Conservation (phyloP, 1,284 basidiomycete genomes). For the Sanghuangporus weigelae region DNA sequence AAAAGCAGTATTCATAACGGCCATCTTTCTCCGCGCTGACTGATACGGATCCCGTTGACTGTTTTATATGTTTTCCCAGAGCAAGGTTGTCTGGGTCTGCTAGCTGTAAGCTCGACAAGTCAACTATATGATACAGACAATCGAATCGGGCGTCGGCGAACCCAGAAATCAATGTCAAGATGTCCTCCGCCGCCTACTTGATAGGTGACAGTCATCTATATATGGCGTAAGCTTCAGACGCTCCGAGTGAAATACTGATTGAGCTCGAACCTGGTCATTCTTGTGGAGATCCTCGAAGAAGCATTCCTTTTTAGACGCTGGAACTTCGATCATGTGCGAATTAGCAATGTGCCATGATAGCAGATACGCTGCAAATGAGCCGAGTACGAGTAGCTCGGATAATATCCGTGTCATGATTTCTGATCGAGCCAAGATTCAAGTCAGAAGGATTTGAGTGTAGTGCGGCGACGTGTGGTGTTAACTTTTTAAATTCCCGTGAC, state of each 20-base stretch:
- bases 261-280: constrained; percentile 78
- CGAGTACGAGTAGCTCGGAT: constrained; percentile 21
- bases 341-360: constrained; percentile 35
- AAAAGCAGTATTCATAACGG: constrained; percentile 94
- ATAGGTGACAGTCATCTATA: constrained; percentile 97
- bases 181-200: constrained; percentile 97
- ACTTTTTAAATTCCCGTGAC: background rate
- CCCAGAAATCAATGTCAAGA: constrained; percentile 95
- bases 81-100: constrained; percentile 66
- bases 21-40: constrained; percentile 87
- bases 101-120: constrained; percentile 43
- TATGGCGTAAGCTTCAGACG: constrained; percentile 1
- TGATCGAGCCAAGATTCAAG: background rate
- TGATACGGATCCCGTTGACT: constrained; percentile 87
- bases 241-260: background rate
- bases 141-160: constrained; percentile 33
- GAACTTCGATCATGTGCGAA: constrained; percentile 67
- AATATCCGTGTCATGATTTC: constrained; percentile 23
- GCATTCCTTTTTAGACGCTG: constrained; percentile 86
- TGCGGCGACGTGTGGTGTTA: background rate
- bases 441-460: background rate
- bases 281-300: constrained; percentile 97
- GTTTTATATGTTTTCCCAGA: constrained; percentile 76
- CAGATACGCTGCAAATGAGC: constrained; percentile 39
- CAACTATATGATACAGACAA: background rate